Conservation (phyloP, 169 alveolate species). For the Cryptosporidium bovis region DNA sequence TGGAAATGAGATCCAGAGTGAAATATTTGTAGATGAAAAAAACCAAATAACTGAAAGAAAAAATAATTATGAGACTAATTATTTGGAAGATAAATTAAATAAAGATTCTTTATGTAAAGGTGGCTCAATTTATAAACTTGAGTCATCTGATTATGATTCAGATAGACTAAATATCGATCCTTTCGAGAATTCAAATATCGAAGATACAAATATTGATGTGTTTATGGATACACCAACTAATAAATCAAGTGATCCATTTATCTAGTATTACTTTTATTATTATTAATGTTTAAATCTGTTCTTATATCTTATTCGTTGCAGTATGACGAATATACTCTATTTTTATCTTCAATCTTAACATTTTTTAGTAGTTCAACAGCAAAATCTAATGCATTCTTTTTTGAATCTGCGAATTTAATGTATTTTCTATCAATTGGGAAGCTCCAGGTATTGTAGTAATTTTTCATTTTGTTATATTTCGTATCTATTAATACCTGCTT, state of each 20-base stretch:
- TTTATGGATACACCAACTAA: background rate
- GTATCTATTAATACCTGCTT: constrained; percentile 66
- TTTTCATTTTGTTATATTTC: constrained; percentile 38
- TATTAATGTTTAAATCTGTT: background rate
- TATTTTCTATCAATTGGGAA: constrained; percentile 26
- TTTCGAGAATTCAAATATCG: background rate
- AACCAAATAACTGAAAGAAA: background rate
- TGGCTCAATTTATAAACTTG: no score
- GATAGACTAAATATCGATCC: background rate
- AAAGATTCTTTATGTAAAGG: no score
- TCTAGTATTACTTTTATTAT: background rate
- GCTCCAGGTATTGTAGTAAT: constrained; percentile 66
- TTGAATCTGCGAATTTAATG: constrained; percentile 28
- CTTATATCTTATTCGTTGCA: constrained; percentile 3
- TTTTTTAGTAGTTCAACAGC: constrained; percentile 9
- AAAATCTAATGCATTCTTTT: constrained; percentile 30
- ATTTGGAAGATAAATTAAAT: background rate
- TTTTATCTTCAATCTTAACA: background rate
- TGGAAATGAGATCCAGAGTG: background rate
- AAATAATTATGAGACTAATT: background rate
- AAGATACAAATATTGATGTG: background rate
- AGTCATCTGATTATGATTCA: background rate
- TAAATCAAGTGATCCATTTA: constrained; percentile 47
- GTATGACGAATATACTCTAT: constrained; percentile 5
- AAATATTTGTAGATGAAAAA: background rate